Base-by-base conservation (phyloP, 2,329 filamentous ascomycete species). In the Ophiostoma australiae region DNA sequence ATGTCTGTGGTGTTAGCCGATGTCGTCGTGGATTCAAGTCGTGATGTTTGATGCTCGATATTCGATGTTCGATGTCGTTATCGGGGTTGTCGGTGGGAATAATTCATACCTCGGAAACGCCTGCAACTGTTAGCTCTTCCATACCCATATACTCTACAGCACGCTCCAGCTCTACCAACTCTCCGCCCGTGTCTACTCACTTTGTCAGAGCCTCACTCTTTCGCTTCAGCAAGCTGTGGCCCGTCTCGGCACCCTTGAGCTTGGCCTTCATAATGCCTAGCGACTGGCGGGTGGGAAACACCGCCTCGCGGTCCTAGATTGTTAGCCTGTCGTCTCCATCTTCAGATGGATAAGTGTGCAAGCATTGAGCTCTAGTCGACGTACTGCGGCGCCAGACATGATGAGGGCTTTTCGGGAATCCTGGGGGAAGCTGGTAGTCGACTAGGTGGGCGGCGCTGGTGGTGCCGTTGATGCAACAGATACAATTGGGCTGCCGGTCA, bases 191-290 rank as follows among this genome's bases (percentile, higher is more conserved):
- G 4, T 52, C 48, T 6, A 80, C 86, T 70, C 86, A 96, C 93
- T 99, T 99, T 75, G 95, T 99, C 74, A 99, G 84, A 76, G 95
- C 95, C 82, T 99, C 95, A 80, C 94, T 97, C 86, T 99, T 99
- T 78, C 95, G 87, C 85, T 99, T 99, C 74, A 99, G 84, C 79
- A 99, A 84, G 80, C 91, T 97, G 83, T 99, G 94, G 68, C 95
- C 95, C 66, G 89, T 93, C 80, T 94, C 91, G 71, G 91, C 91
- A 73, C 91, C 94, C 85, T 98, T 98, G 79, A 99, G 89, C 86
- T 99, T 99, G 75, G 90, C 89, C 83, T 98, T 98, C 94, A 99
- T 99, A 79, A 96, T 82, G 75, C 93, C 94, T 82, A 99, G 85
- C 80, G 93, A 97, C 85, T 99, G 95, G 78, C 95, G 92, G 79